Percentiles rank a stretch among this genome's conserved stretches.
Evolutionary conservation across 495 filamentous ascomycete species (phyloP).

Genomic region (Aspergillus sclerotiicarbonarius): DNA sequence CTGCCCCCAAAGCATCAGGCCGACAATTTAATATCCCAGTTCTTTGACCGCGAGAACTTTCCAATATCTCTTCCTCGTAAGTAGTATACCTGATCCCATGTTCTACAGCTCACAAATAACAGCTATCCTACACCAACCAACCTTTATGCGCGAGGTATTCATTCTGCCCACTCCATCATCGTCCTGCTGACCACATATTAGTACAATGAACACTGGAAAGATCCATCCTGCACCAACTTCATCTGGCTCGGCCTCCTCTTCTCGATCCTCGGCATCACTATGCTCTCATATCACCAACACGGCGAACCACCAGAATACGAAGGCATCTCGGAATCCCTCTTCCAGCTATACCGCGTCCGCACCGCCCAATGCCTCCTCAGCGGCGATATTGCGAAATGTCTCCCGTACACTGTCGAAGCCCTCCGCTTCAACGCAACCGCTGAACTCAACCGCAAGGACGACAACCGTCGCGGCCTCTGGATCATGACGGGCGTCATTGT

Average conservation of each 20-base stretch:
- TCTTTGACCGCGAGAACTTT: conserved; percentile 11
- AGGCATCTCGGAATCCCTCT: conserved; percentile 8
- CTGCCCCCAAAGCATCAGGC: conserved; percentile 9
- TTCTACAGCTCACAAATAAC: neutral
- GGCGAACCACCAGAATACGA: conserved; percentile 11
- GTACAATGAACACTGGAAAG: conserved; percentile 24
- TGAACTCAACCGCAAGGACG: conserved; percentile 36
- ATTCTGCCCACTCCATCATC: neutral
- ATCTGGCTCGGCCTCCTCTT: conserved; percentile 29
- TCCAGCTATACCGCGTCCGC: conserved; percentile 27
- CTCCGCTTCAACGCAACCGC: conserved; percentile 37
- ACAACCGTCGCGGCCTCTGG: conserved; percentile 40
- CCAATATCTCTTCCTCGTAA: conserved; percentile 15
- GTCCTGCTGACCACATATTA: neutral
- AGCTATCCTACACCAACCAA: conserved; percentile 18
- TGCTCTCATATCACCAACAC: conserved; percentile 9
- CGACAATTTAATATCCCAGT: conserved; percentile 1
- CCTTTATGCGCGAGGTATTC: conserved; percentile 16
- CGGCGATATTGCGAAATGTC: conserved; percentile 42
- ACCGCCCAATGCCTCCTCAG: conserved; percentile 39
- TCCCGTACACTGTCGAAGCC: conserved; percentile 41
- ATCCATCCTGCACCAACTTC: conserved; percentile 17
- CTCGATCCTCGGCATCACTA: conserved; percentile 23
- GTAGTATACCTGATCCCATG: neutral
- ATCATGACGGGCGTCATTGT: conserved; percentile 37